Percentiles rank a stretch among this genome's conserved stretches.
Conservation (phyloP, 108 stramenopile species). For the Cylindrotheca closterium region DNA sequence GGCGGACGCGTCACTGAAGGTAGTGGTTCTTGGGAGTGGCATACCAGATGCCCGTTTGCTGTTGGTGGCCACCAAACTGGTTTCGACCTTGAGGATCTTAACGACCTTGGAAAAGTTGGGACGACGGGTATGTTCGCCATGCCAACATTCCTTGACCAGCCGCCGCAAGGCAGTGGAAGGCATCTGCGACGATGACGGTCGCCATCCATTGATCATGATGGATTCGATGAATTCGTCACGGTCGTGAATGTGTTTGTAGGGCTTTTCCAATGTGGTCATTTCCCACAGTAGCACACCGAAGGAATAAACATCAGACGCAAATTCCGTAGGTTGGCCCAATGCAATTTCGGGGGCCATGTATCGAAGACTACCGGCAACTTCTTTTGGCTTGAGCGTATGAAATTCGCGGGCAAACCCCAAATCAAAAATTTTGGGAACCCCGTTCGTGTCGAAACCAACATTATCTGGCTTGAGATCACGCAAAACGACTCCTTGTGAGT, state of each 20-base stretch:
- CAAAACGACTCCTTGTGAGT: constrained; percentile 38
- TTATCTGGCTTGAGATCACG: constrained; percentile 74
- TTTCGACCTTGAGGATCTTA: constrained; percentile 26
- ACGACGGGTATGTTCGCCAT: constrained; percentile 20
- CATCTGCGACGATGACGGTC: constrained; percentile 29
- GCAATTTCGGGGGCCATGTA: constrained; percentile 76
- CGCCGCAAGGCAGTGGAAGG: constrained; percentile 35
- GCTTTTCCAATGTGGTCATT: constrained; percentile 40
- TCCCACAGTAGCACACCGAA: constrained; percentile 57
- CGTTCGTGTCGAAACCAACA: constrained; percentile 42
- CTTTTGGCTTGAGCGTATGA: constrained; percentile 19
- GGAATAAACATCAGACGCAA: constrained; percentile 58
- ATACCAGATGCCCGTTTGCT: background rate
- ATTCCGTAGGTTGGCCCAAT: constrained; percentile 28
- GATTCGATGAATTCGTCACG: constrained; percentile 33
- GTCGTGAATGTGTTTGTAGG: constrained; percentile 39
- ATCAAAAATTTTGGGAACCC: constrained; percentile 54
- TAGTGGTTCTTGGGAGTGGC: background rate
- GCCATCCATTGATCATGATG: constrained; percentile 34
- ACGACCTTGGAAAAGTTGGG: constrained; percentile 45
- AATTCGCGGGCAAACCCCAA: constrained; percentile 56
- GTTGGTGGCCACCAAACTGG: background rate
- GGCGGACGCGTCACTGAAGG: background rate
- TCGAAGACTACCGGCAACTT: constrained; percentile 51
- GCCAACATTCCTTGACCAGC: constrained; percentile 49